These are phyloP conservation scores for Kuraishia piskuri DNA, from an alignment of 805 yeast species.

Conservation along the genomic window DNA sequence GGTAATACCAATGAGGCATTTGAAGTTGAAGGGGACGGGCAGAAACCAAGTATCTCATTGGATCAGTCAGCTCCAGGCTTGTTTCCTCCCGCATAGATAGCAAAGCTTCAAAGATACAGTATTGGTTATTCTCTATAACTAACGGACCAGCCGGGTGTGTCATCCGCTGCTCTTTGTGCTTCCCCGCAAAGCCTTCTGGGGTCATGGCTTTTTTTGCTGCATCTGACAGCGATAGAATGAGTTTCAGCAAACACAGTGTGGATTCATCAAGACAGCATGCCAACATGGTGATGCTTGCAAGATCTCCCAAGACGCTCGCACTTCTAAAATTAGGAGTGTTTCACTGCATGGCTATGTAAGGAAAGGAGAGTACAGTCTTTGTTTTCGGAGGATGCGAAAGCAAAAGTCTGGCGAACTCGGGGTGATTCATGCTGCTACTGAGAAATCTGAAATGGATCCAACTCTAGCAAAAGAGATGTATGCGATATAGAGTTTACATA, in stretches of 20 bases:
- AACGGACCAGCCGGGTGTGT: neutral
- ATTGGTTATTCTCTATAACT: neutral
- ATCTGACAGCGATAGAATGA: no score
- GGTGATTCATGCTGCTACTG: no score
- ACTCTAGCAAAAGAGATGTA: no score
- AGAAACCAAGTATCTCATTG: neutral
- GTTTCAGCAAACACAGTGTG: neutral
- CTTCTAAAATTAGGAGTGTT: neutral
- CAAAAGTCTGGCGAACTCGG: no score
- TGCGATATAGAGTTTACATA: no score
- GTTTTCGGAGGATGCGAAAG: neutral
- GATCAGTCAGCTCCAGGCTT: neutral
- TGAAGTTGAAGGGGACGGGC: no score
- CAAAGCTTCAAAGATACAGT: neutral
- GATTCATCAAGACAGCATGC: neutral
- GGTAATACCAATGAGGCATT: neutral
- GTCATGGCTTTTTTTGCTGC: neutral
- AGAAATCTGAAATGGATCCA: no score
- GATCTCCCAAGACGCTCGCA: neutral
- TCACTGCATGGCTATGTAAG: neutral
- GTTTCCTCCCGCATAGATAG: neutral
- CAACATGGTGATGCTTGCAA: neutral
- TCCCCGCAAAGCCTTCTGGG: neutral
- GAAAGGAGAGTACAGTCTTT: neutral
- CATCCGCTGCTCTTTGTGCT: neutral